Base-by-base conservation (phyloP, 2,329 filamentous ascomycete species). In the Fusarium aywerte region DNA sequence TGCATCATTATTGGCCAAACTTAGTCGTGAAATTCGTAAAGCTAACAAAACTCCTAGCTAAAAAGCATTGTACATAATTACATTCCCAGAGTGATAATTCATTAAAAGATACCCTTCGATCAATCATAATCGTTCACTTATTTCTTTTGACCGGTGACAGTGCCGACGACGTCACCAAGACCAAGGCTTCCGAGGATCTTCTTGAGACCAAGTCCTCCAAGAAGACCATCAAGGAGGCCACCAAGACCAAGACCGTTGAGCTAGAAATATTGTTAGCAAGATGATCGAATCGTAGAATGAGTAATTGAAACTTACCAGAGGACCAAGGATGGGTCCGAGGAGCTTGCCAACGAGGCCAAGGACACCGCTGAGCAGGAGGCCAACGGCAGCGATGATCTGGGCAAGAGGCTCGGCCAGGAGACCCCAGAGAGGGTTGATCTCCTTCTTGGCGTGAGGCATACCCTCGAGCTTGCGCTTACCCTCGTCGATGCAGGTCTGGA, bases 391-490 rank as follows among this genome's bases (percentile, higher is more conserved):
- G 47, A 97, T 86, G 76, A 97, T 97, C 85, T 97, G 94, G 85
- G 93, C 92, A 21, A 97, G 83, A 12, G 94, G 94, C 83, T 97
- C 92, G 33, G 88, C 88, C 15, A 96, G 82, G 47, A 97, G 83
- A 29, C 83, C 88, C 93, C 93, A 97, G 29, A 97, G 87, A 12
- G 94, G 93, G 81, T 95, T 97, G 62, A 97, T 85, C 83, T 95
- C 90, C 85, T 97, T 95, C 90, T 97, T 96, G 40, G 93, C 94
- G 70, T 96, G 91, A 7, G 94, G 93, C 92, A 97, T 96, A 75
- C 92, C 91, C 74, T 91, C 89, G 63, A 97, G 91, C 83, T 92
- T 92, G 82, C 90, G 92, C 87, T 94, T 96, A 25, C 92, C 91
- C 67, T 90, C 89, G 75, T 97, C 93, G 71, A 97, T 95, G 23